These are phyloP conservation scores for Pseudocercospora fijiensis DNA, from an alignment of 2,329 filamentous ascomycete species.

Conservation along the genomic window DNA sequence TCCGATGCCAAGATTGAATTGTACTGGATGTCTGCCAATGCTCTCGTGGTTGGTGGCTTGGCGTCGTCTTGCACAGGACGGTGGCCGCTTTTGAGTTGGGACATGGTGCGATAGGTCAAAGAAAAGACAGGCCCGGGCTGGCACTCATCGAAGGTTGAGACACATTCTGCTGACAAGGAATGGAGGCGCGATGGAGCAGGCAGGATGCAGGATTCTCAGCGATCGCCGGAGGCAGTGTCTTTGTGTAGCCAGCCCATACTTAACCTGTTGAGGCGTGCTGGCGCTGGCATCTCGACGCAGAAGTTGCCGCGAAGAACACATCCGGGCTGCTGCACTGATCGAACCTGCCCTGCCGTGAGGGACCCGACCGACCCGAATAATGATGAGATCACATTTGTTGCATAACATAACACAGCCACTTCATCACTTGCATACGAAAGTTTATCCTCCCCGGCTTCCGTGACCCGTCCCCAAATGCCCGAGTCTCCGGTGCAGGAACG, in stretches of 20 bases:
- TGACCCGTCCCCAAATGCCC: background rate
- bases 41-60: conserved; percentile 30
- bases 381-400: conserved; percentile 2
- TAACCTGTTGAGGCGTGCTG: background rate
- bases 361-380: background rate
- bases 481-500: background rate
- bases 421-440: background rate
- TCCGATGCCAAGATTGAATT: conserved; percentile 42
- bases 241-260: background rate
- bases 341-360: background rate
- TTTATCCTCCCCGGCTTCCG: background rate
- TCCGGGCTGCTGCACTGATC: background rate
- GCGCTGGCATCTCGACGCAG: background rate
- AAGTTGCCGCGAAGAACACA: background rate
- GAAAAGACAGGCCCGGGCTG: background rate
- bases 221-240: background rate
- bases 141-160: background rate
- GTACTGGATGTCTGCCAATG: conserved; percentile 45
- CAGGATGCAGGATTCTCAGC: conserved; percentile 1
- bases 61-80: background rate
- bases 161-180: background rate
- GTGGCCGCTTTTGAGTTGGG: background rate
- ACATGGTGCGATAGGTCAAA: background rate
- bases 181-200: background rate
- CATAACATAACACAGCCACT: background rate